Percentiles rank a stretch among this genome's conserved stretches.
phyloP scores from a whole-genome alignment of 257 asterid species.

The Striga asiatica region DNA sequence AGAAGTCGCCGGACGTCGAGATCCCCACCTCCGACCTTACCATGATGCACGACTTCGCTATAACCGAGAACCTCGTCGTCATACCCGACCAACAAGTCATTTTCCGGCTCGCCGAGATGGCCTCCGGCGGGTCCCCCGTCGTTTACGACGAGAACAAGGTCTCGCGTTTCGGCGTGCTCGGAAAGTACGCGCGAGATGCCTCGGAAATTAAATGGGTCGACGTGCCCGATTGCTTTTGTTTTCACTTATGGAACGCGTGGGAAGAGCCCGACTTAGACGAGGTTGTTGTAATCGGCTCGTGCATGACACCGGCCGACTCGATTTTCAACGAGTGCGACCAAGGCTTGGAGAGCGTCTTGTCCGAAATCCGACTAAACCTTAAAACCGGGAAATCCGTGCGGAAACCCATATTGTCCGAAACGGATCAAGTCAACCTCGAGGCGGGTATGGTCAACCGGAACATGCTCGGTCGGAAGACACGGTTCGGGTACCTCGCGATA shows the following conservation, averaged over 20 bases:
- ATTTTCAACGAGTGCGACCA: constrained; percentile 86
- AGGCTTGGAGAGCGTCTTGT: constrained; percentile 50
- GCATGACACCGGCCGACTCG: constrained; percentile 93
- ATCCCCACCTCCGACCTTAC: constrained; percentile 76
- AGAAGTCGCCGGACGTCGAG: constrained; percentile 63
- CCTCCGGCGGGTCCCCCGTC: constrained; percentile 83
- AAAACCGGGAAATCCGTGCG: constrained; percentile 59
- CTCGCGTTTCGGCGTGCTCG: constrained; percentile 51
- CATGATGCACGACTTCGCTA: constrained; percentile 92
- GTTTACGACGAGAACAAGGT: constrained; percentile 54
- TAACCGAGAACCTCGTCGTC: constrained; percentile 54
- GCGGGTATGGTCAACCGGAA: constrained; percentile 90
- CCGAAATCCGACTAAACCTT: constrained; percentile 68
- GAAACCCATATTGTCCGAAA: constrained; percentile 35
- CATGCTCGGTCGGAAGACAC: constrained; percentile 65
- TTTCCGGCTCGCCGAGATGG: constrained; percentile 76
- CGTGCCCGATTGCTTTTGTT: constrained; percentile 85
- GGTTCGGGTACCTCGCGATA: constrained; percentile 64
- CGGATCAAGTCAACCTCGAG: constrained; percentile 61
- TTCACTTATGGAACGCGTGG: constrained; percentile 97
- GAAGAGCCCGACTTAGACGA: constrained; percentile 66
- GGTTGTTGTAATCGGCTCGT: constrained; percentile 75
- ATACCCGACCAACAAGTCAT: constrained; percentile 89
- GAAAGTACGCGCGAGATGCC: constrained; percentile 41
- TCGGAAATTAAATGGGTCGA: constrained; percentile 51